Evolutionary conservation across 495 filamentous ascomycete species (phyloP), one percentile per base, ranked within the genome.

Genomic region (Penicillium cosmopolitanum): DNA sequence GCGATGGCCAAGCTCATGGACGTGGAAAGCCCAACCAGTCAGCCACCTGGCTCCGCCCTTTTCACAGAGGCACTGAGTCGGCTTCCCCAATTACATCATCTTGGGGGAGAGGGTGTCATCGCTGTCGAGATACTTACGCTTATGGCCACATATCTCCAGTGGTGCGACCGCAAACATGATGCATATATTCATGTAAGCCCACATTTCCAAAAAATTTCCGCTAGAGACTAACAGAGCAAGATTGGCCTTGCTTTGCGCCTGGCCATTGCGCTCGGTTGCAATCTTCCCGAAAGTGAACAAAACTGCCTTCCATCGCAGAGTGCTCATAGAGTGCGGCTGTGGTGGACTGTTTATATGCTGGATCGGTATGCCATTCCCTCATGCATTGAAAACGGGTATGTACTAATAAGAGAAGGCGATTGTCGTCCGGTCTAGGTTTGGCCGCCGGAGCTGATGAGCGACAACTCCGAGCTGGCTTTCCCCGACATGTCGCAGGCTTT

Each of bases 271-370:
- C 55, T 68, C 15, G 60, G 66, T 1, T 68, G 60, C 43, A 60
- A 66, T 18, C 15, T 61, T 4, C 66, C 60, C 4, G 51, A 60
- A 21, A 53, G 23, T 15, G 57, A 66, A 15, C 63, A 68, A 43
- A 19, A 19, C 12, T 66, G 63, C 19, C 55, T 66, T 15, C 66
- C 66, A 2, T 66, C 63, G 4, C 51, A 68, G 28, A 55, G 51
- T 31, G 63, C 63, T 10, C 66, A 66, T 44, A 46, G 63, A 18
- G 36, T 66, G 12, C 46, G 66, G 31, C 48, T 68, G 2, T 68
- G 66, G 66, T 68, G 63, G 63, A 66, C 63, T 8, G 66, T 68
- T 5, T 68, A 68, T n/a, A 68, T 68, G 66, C 53, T 68, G 2
- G 63, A 66, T 25, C 51, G 66, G 66, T 68, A 60, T 34, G 52